A percentile compares a stretch with the other conserved stretches of the same genome.
Conservation (phyloP, 306 rosid species). For the Cyclanthera cordifolia region DNA sequence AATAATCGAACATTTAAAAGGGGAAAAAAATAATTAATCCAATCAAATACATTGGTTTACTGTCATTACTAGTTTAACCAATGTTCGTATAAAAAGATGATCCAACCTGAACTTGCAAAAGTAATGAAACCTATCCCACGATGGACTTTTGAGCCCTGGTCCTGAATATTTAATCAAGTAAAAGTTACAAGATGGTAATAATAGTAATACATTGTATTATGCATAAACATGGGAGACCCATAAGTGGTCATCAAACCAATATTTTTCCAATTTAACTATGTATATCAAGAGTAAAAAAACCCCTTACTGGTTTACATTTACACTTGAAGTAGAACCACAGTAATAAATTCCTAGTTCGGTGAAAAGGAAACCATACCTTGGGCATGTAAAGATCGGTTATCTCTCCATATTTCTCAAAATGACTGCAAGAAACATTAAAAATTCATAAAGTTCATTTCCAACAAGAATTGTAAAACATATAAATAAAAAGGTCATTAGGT, state of each 20-base stretch:
- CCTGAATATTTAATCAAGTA: slow-evolving; percentile 33
- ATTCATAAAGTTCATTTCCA: background rate
- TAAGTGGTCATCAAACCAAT: too few relatives aligned
- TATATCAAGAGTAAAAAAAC: background rate
- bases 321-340: background rate
- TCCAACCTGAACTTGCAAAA: slow-evolving; percentile 79
- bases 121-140: slow-evolving; percentile 98
- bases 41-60: background rate
- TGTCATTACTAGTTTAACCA: background rate
- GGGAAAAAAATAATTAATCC: too few relatives aligned
- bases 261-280: background rate
- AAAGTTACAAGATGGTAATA: background rate
- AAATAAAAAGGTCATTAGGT: background rate
- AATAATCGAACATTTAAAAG: too few relatives aligned
- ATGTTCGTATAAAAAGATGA: slow-evolving; percentile 9
- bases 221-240: background rate
- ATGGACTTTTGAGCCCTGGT: slow-evolving; percentile 74
- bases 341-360: background rate
- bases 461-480: slow-evolving; percentile 1
- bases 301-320: background rate
- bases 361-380: slow-evolving; percentile 43
- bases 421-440: slow-evolving; percentile 35
- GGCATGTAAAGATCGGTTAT: slow-evolving; percentile 97
- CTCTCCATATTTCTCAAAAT: slow-evolving; percentile 97
- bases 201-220: too few relatives aligned